Base-by-base conservation (phyloP, 176 grass and related monocot genomes). In the Eremochloa ophiuroides region DNA sequence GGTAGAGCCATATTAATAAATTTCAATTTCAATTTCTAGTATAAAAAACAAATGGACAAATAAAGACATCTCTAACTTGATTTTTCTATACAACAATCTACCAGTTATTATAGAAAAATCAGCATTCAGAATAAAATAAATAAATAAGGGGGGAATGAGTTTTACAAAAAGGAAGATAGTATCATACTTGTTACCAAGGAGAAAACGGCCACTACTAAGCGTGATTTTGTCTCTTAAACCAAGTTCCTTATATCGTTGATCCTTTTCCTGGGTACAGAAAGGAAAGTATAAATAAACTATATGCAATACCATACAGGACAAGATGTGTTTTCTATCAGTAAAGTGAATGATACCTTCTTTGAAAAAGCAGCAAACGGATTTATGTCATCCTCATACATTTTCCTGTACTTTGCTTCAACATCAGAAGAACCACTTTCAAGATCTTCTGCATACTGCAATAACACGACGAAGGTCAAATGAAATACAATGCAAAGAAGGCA, bases 311-410 rank as follows among this genome's bases (percentile, higher is more conserved):
- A 77, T 28, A 77, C 28, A 66, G 51, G 46, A 39, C 33, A 88
- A 34, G 23, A 61, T 60, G 56, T 62, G 59, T 22, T 58, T 42
- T 59, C 25, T 15, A 15, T 29, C 11, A 29, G 29, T 58, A 29
- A 62, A 62, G 59, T 62, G 59, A 62, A 6, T 28, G 26, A 15
- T 67, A 69, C 96, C 96, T 99, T 99, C 80, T 91, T 99, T 13
- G 96, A 99, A 87, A 99, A 99, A 75, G 96, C 96, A 69, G 97
- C 97, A 99, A 99, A 99, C 29, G 97, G 97, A 82, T 99, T 99
- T 88, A 99, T 99, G 71, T 99, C 97, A 77, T 99, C 97, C 86
- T 99, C 97, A 18, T 99, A 99, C 86, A 99, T 95, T 82, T 93
- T 99, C 83, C 91, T 95, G 85, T 99, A 99, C 84, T 96, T 99